phyloP scores from a whole-genome alignment of 225 moss, liverwort and hornwort genomes.

The Sphagnum tenellum region DNA sequence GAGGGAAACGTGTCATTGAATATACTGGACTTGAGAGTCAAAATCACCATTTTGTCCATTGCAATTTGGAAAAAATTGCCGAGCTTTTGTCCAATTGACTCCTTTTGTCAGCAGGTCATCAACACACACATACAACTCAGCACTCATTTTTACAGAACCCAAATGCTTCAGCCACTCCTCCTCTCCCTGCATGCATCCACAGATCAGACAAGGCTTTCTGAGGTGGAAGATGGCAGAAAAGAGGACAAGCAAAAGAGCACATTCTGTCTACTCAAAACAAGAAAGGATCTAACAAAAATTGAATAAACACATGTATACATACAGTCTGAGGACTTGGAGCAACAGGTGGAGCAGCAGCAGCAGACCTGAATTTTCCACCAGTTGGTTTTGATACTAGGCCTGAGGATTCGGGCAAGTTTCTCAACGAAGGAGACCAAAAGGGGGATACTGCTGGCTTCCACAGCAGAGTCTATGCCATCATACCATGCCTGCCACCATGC shows the following conservation, averaged over 20 bases:
- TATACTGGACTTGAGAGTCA: too few species aligned
- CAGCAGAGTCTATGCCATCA: conserved; percentile 18
- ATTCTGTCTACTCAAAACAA: too few species aligned
- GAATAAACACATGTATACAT: too few species aligned
- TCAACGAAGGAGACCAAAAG: conserved; percentile 19
- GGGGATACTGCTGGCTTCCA: conserved; percentile 22
- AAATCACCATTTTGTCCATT: conserved; percentile 7
- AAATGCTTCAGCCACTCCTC: conserved; percentile 12
- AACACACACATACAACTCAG: conserved; percentile 10
- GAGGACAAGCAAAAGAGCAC: too few species aligned
- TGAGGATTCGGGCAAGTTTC: conserved; percentile 31
- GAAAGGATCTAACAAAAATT: too few species aligned
- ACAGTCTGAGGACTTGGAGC: background rate
- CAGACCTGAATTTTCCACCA: conserved; percentile 38
- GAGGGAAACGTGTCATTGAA: too few species aligned
- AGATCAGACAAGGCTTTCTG: too few species aligned
- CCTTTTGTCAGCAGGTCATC: conserved; percentile 9
- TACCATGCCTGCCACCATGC: conserved; percentile 32
- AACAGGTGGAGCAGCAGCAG: background rate
- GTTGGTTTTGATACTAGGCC: conserved; percentile 21
- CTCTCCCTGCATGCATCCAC: too few species aligned
- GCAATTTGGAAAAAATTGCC: conserved; percentile 11
- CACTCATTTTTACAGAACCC: conserved; percentile 13
- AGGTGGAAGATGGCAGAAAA: too few species aligned
- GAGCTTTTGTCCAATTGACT: conserved; percentile 17